Evolutionary conservation across 495 filamentous ascomycete genomes (phyloP).

Genomic region (Hyaloscypha variabilis): DNA sequence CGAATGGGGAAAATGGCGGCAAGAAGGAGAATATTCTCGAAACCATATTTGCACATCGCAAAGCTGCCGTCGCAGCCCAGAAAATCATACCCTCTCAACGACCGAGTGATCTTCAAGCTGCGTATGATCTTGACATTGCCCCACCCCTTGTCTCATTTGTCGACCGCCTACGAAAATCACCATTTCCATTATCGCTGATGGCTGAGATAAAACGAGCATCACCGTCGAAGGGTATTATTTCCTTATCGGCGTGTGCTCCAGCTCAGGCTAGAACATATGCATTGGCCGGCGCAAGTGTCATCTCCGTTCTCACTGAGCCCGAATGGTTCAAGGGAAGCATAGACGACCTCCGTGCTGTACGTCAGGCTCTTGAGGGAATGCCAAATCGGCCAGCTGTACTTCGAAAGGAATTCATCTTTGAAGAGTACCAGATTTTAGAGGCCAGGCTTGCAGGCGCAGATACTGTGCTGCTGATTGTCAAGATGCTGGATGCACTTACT

Average conservation of each 20-base stretch:
- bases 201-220: constrained; percentile 97
- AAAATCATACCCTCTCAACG: constrained; percentile 85
- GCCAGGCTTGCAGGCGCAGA: constrained; percentile 92
- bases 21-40: constrained; percentile 86
- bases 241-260: constrained; percentile 82
- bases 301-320: constrained; percentile 96
- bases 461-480: constrained; percentile 94
- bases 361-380: constrained; percentile 86
- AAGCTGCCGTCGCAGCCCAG: constrained; percentile 74
- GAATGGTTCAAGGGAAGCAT: constrained; percentile 99
- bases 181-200: constrained; percentile 83
- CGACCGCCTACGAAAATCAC: constrained; percentile 74
- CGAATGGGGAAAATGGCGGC: constrained; percentile 33
- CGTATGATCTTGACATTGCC: constrained; percentile 79
- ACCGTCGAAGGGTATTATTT: constrained; percentile 94
- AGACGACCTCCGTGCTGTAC: constrained; percentile 87
- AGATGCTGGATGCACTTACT: constrained; percentile 85
- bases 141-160: constrained; percentile 86
- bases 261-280: constrained; percentile 92
- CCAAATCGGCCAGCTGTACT: constrained; percentile 89
- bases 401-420: constrained; percentile 97
- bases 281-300: constrained; percentile 90
- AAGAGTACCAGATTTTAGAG: constrained; percentile 97
- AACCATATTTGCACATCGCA: constrained; percentile 86
- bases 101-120: constrained; percentile 81